These are phyloP conservation scores for Parsonsia alboflavescens DNA, from an alignment of 257 asterid species.

Conservation along the genomic window DNA sequence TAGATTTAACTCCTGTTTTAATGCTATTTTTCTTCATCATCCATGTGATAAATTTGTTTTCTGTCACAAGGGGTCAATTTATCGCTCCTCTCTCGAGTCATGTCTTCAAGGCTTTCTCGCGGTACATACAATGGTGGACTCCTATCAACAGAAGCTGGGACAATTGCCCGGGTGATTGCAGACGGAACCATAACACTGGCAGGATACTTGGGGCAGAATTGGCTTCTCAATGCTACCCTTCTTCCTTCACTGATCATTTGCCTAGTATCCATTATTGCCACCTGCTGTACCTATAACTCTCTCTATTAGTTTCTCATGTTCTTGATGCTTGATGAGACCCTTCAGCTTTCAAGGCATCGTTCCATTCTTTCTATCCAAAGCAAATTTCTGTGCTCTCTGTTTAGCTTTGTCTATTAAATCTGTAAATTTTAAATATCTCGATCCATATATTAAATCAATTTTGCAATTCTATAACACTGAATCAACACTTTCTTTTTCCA, in stretches of 20 bases:
- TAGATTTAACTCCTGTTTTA: not conserved
- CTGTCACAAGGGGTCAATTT: slow-evolving; percentile 61
- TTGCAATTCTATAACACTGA: not conserved
- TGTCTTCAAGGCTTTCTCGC: slow-evolving; percentile 96
- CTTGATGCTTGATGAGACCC: slow-evolving; percentile 6
- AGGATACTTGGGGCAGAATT: slow-evolving; percentile 63
- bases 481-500: too few relatives aligned
- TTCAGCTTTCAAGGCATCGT: slow-evolving; percentile 3
- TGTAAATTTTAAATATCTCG: not conserved
- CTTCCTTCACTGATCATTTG: slow-evolving; percentile 76
- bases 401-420: not conserved
- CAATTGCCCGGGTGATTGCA: slow-evolving; percentile 83
- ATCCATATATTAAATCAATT: not conserved
- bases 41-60: not conserved
- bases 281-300: slow-evolving; percentile 77
- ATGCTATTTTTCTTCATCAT: not conserved
- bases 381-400: not conserved
- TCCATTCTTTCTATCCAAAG: slow-evolving; percentile 20
- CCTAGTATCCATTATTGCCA: slow-evolving; percentile 68
- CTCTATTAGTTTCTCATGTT: slow-evolving; percentile 43
- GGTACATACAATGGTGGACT: slow-evolving; percentile 92
- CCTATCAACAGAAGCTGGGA: slow-evolving; percentile 89
- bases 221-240: slow-evolving; percentile 71
- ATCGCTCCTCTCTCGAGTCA: slow-evolving; percentile 84
- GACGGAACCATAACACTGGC: slow-evolving; percentile 86